Base-by-base conservation (phyloP, 176 grass and related monocot genomes). In the Musa acuminata region DNA sequence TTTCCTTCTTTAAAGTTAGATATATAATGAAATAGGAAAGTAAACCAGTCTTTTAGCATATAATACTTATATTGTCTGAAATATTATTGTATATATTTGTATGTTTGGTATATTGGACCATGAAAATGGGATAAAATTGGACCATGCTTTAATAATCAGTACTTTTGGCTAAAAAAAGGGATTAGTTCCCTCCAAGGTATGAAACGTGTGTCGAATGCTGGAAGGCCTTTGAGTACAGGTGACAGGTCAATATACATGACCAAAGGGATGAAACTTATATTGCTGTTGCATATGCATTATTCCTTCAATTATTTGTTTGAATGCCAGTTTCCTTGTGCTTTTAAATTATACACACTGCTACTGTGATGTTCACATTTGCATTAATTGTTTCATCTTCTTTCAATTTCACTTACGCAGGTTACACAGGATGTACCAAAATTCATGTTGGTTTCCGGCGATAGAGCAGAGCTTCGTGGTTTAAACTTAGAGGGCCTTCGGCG, bases 361-460 rank as follows among this genome's bases (percentile, higher is more conserved):
- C 12, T 62, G 27, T 57, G 60, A 53, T 14, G 24, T 79, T 51
- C 51, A 78, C 69, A 68, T 63, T 13, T 78, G 53, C 13, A 72
- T 24, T 74, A 53, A 20, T 77, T 19, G 17, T 1, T 79, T 24
- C 25, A 17, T 11, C 51, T 35, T 69, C 20, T 49, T 66, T 85
- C 52, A 14, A 52, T 67, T 78, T 82, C 62, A 57, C 58, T 79
- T 23, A 64, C 35, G 69, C 75, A 98, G 94, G 81, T 98, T 82
- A 26, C 86, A 71, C 94, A 93, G 85, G 94, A 98, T 81, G 87
- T 93, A 71, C 94, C 94, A 82, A 93, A 85, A 71, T 98, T 93
- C 79, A 91, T 78, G 53, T 93, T 93, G 90, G 84, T 89, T 77
- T 83, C 88, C 53, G 86, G 90, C 75, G 84, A 88, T 78, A 91